Percentiles rank a stretch among this genome's conserved stretches.
phyloP scores from a whole-genome alignment of 108 stramenopile species.

The Skeletonema grethae region DNA sequence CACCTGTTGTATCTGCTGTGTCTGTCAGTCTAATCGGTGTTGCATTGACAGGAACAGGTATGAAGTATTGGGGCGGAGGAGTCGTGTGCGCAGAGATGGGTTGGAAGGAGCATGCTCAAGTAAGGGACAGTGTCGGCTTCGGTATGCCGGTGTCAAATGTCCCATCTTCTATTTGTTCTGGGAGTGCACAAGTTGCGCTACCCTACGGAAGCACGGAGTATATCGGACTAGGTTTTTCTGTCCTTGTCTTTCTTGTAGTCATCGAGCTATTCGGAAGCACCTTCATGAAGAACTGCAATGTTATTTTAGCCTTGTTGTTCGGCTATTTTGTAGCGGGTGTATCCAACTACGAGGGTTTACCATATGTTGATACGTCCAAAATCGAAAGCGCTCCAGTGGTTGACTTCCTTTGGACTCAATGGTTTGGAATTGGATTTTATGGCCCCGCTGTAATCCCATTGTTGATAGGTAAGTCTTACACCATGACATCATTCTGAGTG shows the following conservation, averaged over 20 bases:
- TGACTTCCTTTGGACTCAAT: constrained; percentile 56
- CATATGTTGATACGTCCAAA: constrained; percentile 30
- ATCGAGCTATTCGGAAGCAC: constrained; percentile 61
- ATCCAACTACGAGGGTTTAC: constrained; percentile 23
- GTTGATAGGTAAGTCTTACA: constrained; percentile 24
- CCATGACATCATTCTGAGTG: not conserved
- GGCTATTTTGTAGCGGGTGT: constrained; percentile 47
- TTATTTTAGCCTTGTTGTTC: constrained; percentile 59
- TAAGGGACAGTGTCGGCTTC: constrained; percentile 23
- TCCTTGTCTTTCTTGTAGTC: constrained; percentile 53
- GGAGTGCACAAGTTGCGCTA: constrained; percentile 44
- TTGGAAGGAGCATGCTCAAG: constrained; percentile 59
- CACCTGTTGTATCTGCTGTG: constrained; percentile 69
- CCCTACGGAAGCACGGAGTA: constrained; percentile 62
- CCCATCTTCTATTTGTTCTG: constrained; percentile 49
- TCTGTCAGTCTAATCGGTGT: constrained; percentile 85
- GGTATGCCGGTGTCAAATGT: constrained; percentile 23
- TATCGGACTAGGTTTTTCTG: constrained; percentile 66
- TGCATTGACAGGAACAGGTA: constrained; percentile 78
- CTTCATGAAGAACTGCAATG: constrained; percentile 74
- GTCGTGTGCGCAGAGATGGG: constrained; percentile 80
- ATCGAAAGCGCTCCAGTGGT: constrained; percentile 30
- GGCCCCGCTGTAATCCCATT: constrained; percentile 49
- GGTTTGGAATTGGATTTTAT: constrained; percentile 55
- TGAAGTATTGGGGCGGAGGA: constrained; percentile 90